A percentile compares a stretch with the other conserved stretches of the same genome.
These are phyloP conservation scores for Leptographium wingfieldii DNA, from an alignment of 2,329 filamentous ascomycete genomes.

Conservation along the genomic window DNA sequence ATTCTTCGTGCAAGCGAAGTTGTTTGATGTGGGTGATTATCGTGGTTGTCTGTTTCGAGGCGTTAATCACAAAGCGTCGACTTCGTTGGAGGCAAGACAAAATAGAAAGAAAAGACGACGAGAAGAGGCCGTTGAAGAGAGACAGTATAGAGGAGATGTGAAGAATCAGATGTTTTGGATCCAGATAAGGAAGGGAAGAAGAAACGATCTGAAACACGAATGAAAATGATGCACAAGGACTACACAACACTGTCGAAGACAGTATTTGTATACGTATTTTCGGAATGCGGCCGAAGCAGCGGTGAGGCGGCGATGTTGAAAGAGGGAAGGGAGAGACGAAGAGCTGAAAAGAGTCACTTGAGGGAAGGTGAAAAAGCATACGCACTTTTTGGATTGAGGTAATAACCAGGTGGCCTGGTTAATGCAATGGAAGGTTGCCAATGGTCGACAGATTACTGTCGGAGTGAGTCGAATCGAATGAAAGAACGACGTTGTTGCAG, in stretches of 20 bases:
- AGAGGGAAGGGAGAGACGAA: slow-evolving; percentile 4
- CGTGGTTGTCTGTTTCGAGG: neutral
- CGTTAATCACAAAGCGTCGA: neutral
- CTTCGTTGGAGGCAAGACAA: neutral
- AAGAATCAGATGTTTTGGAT: neutral
- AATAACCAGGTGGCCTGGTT: neutral
- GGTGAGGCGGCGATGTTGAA: neutral
- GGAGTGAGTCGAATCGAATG: neutral
- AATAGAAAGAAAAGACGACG: neutral
- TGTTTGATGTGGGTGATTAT: neutral
- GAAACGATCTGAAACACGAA: neutral
- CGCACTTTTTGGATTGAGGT: neutral
- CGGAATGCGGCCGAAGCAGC: neutral
- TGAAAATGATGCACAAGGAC: neutral
- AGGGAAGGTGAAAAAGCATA: neutral
- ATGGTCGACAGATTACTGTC: neutral
- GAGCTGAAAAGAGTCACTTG: neutral
- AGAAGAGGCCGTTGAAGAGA: neutral
- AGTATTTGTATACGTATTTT: neutral
- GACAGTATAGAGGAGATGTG: neutral
- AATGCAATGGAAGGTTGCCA: neutral
- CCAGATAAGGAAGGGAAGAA: neutral
- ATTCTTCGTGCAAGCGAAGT: slow-evolving; percentile 11
- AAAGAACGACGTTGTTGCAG: neutral
- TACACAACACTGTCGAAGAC: neutral